phyloP scores from a whole-genome alignment of 2,329 filamentous ascomycete genomes.

The Penicillium crustosum region DNA sequence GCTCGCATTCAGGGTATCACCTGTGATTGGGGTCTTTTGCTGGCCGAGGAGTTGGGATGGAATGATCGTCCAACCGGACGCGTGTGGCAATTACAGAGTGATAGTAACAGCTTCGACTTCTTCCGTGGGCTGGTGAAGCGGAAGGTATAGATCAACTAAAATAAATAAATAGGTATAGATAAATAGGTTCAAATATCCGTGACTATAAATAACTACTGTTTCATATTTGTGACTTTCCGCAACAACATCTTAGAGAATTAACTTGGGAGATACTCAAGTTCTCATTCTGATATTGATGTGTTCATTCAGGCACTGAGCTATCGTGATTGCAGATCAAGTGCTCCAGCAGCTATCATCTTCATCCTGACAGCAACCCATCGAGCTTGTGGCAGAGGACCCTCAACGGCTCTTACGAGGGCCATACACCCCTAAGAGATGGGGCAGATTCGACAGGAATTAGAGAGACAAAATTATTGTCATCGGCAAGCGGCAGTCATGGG shows the following conservation, averaged over 20 bases:
- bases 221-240: not conserved
- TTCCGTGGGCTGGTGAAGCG: slow-evolving; percentile 82
- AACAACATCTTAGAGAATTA: not conserved
- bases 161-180: not conserved
- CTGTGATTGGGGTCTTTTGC: slow-evolving; percentile 82
- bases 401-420: not conserved
- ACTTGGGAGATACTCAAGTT: too few relatives aligned
- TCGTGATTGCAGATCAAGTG: not conserved
- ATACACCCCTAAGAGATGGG: not conserved
- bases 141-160: slow-evolving; percentile 58
- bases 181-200: not conserved
- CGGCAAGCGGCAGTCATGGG: not conserved
- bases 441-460: not conserved
- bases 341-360: not conserved
- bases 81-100: slow-evolving; percentile 83
- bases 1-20: slow-evolving; percentile 86
- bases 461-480: not conserved
- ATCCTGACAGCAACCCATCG: not conserved
- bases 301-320: not conserved
- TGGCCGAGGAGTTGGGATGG: slow-evolving; percentile 76
- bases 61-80: slow-evolving; percentile 73
- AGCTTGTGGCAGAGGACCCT: not conserved
- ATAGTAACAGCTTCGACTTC: slow-evolving; percentile 98
- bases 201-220: not conserved
- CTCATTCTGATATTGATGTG: not conserved